Evolutionary conservation across 768 basidiomycete genomes (phyloP).

Genomic region (Flagelloscypha sp.): DNA sequence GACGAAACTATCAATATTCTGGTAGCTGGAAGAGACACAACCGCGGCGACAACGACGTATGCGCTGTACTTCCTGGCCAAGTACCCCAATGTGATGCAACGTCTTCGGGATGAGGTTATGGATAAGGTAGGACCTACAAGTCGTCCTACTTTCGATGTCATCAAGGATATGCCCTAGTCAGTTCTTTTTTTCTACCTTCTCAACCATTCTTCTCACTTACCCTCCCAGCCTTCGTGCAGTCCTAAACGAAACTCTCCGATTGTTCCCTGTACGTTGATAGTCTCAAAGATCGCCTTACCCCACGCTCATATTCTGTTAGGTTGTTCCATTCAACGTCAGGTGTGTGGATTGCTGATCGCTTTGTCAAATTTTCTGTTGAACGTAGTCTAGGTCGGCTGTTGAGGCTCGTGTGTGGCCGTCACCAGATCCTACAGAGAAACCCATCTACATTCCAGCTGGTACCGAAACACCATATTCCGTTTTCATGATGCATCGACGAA

Average conservation of each 20-base stretch:
- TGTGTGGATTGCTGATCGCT: no score
- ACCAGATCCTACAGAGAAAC: constrained; percentile 35
- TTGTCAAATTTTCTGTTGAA: no score
- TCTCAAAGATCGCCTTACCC: neutral
- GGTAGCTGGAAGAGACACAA: constrained; percentile 54
- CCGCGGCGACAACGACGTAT: constrained; percentile 26
- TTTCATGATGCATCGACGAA: constrained; percentile 27
- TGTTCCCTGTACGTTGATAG: constrained; percentile 54
- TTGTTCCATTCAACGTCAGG: constrained; percentile 49
- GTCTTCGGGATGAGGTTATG: constrained; percentile 51
- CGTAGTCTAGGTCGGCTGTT: constrained; percentile 39
- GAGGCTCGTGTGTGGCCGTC: constrained; percentile 41
- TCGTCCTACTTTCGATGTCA: constrained; percentile 46
- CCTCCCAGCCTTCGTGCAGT: no score
- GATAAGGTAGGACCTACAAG: constrained; percentile 38
- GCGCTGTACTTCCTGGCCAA: constrained; percentile 40
- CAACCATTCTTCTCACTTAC: no score
- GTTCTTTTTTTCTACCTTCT: no score
- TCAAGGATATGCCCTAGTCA: constrained; percentile 55
- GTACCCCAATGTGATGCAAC: constrained; percentile 36
- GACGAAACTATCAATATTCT: constrained; percentile 50
- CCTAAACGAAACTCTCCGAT: constrained; percentile 57
- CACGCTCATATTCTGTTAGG: neutral
- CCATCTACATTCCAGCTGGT: constrained; percentile 45
- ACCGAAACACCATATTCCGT: constrained; percentile 23